A percentile compares a stretch with the other conserved stretches of the same genome.
Conservation (phyloP, 805 yeast genomes). For the Tetrapisispora phaffii region DNA sequence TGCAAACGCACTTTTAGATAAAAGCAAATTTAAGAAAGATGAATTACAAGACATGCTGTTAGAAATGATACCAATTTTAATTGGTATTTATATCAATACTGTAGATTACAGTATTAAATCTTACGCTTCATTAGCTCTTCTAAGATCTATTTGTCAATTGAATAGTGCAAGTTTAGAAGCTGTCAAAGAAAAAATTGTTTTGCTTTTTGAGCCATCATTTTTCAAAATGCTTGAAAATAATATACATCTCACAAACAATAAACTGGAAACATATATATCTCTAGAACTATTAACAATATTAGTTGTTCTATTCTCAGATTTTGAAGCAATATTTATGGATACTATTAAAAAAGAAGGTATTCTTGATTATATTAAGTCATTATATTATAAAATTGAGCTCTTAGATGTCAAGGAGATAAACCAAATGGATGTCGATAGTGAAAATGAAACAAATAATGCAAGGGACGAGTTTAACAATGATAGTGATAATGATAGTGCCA, state of each 20-base stretch:
- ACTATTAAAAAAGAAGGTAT: constrained; percentile 48
- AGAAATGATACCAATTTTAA: constrained; percentile 41
- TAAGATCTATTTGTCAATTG: constrained; percentile 41
- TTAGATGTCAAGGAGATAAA: constrained; percentile 9
- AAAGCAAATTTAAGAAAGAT: background rate
- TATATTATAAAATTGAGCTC: constrained; percentile 1
- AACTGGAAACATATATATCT: constrained; percentile 24
- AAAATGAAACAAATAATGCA: constrained; percentile 7
- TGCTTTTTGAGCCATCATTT: constrained; percentile 2
- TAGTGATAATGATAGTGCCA: constrained; percentile 21
- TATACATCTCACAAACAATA: background rate
- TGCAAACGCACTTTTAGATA: background rate
- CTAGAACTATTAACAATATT: constrained; percentile 44
- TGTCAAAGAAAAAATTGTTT: constrained; percentile 16
- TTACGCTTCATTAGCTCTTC: constrained; percentile 42
- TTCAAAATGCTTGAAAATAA: background rate
- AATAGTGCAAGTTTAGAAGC: constrained; percentile 25
- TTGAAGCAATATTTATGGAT: constrained; percentile 36
- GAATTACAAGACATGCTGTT: background rate
- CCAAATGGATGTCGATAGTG: constrained; percentile 6
- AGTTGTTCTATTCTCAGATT: constrained; percentile 30
- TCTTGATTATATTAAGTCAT: constrained; percentile 12
- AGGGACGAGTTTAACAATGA: constrained; percentile 12
- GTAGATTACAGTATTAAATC: constrained; percentile 58
- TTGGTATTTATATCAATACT: constrained; percentile 61